Evolutionary conservation across 108 stramenopile species (phyloP).

Genomic region (Fistulifera pelliculosa): DNA sequence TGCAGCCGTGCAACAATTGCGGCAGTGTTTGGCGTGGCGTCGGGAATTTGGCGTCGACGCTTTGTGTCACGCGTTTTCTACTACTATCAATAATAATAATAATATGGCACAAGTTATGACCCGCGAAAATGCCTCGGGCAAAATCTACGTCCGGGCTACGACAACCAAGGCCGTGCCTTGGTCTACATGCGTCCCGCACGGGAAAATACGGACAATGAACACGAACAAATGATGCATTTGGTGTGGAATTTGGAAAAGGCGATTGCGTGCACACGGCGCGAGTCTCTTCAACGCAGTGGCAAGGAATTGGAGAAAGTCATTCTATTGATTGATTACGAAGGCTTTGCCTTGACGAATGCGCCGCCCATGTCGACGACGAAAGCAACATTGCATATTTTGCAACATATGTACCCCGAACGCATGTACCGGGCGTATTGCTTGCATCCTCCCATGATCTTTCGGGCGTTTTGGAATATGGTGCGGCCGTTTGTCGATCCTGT

Average conservation of each 20-base stretch:
- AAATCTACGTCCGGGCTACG: conserved; percentile 84
- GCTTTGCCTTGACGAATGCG: conserved; percentile 58
- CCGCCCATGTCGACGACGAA: conserved; percentile 66
- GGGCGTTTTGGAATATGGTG: conserved; percentile 76
- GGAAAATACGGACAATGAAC: conserved; percentile 74
- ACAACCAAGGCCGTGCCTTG: conserved; percentile 70
- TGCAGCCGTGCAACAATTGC: conserved; percentile 58
- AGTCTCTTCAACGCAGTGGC: conserved; percentile 18
- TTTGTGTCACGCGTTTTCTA: conserved; percentile 7
- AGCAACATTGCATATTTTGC: conserved; percentile 75
- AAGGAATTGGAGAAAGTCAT: conserved; percentile 58
- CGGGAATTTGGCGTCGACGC: conserved; percentile 69
- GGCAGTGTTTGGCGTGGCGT: conserved; percentile 69
- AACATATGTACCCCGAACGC: conserved; percentile 85
- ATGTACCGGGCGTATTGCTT: conserved; percentile 74
- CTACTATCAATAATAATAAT: conserved; percentile 12
- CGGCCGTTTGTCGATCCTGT: conserved; percentile 78
- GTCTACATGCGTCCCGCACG: conserved; percentile 76
- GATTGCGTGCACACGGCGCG: conserved; percentile 57
- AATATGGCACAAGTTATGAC: conserved; percentile 30
- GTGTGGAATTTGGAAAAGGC: conserved; percentile 86
- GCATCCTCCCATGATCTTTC: conserved; percentile 79
- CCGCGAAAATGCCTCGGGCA: conserved; percentile 70
- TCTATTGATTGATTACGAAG: conserved; percentile 83
- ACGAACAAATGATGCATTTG: conserved; percentile 80